These are phyloP conservation scores for Schizopora paradoxa DNA, from an alignment of 1,284 basidiomycete species.

Conservation along the genomic window DNA sequence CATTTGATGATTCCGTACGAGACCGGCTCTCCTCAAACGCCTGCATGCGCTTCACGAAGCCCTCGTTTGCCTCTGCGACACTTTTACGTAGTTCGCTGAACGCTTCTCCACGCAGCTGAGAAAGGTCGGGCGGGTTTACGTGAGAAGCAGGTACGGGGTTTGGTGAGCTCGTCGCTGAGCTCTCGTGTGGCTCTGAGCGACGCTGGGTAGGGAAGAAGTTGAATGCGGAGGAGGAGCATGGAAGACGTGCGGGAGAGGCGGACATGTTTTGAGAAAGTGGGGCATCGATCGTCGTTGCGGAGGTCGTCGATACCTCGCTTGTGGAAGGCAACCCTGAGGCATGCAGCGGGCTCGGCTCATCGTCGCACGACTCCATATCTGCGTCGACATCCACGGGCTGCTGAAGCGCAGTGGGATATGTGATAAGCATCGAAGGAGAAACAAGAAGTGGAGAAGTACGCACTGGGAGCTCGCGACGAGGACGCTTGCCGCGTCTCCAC, in stretches of 20 bases:
- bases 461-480: constrained; percentile 42
- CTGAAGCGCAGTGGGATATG: constrained; percentile 2
- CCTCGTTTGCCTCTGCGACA: constrained; percentile 56
- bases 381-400: constrained; percentile 14
- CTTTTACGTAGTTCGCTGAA: constrained; percentile 59
- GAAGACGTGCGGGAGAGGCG: constrained; percentile 35
- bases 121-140: constrained; percentile 31
- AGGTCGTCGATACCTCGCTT: constrained; percentile 4
- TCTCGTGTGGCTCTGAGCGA: background rate
- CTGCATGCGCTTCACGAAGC: constrained; percentile 66
- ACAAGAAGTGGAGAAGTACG: constrained; percentile 21
- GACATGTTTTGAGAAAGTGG: no score
- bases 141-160: background rate
- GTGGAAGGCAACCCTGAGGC: constrained; percentile 2
- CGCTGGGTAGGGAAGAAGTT: constrained; percentile 38
- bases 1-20: constrained; percentile 2
- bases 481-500: constrained; percentile 50
- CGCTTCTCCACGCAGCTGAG: constrained; percentile 50
- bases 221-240: constrained; percentile 57
- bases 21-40: constrained; percentile 55
- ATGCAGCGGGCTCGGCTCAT: constrained; percentile 7
- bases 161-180: background rate
- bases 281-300: constrained; percentile 14
- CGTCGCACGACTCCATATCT: constrained; percentile 14
- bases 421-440: constrained; percentile 8